Evolutionary conservation across 2,329 filamentous ascomycete species (phyloP).

Genomic region (Pestalotiopsis sp.): DNA sequence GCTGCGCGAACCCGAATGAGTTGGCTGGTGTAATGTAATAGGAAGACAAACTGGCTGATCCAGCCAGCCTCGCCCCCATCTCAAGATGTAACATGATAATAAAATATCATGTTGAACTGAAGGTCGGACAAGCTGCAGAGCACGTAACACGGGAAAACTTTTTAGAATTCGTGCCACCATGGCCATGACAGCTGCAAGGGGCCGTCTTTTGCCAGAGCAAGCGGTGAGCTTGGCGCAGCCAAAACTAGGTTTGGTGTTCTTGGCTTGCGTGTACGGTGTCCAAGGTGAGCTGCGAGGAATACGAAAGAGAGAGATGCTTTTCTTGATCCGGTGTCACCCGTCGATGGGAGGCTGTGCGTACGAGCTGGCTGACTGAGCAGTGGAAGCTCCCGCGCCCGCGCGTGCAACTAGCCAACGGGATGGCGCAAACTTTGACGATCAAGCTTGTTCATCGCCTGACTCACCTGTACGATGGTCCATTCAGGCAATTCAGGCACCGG

Average conservation of each 20-base stretch:
- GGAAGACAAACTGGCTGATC: background rate
- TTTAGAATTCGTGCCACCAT: background rate
- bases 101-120: background rate
- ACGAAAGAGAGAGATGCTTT: background rate
- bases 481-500: background rate
- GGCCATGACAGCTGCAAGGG: conserved; percentile 8
- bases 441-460: background rate
- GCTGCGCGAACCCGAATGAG: background rate
- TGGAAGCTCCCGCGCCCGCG: background rate
- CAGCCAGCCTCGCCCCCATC: background rate
- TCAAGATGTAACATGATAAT: background rate
- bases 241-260: background rate
- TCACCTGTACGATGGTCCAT: background rate
- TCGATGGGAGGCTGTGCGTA: background rate
- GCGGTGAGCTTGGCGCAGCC: conserved; percentile 9
- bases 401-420: background rate
- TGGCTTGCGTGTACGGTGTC: background rate
- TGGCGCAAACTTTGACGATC: background rate
- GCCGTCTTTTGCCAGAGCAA: background rate
- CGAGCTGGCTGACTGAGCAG: background rate
- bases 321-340: background rate
- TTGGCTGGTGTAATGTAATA: background rate
- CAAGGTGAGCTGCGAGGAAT: background rate
- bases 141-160: background rate
- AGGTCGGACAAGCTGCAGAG: background rate